These are phyloP conservation scores for Dendrobium officinale DNA, from an alignment of 106 monocot genomes.

Conservation along the genomic window DNA sequence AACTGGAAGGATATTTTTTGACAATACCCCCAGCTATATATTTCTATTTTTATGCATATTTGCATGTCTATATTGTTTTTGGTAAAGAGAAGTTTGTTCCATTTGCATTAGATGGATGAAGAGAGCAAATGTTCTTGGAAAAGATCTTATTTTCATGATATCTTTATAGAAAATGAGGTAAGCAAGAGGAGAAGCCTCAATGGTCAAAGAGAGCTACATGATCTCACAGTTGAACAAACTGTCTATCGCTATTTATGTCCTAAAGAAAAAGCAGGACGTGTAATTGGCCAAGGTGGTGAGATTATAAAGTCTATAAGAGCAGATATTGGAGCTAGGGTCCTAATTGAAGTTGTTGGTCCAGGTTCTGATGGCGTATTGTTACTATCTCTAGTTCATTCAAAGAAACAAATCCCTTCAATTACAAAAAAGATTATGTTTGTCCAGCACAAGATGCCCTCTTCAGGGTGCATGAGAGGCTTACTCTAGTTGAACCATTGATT, in stretches of 20 bases:
- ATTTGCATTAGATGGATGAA: not conserved
- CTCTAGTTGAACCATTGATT: conserved; percentile 20
- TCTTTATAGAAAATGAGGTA: conserved; percentile 26
- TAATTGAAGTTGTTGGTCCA: conserved; percentile 35
- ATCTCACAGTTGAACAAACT: conserved; percentile 31
- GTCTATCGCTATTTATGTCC: conserved; percentile 60
- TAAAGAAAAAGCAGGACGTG: conserved; percentile 33
- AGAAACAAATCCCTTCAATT: conserved; percentile 26
- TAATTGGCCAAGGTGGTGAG: conserved; percentile 63
- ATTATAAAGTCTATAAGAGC: conserved; percentile 47
- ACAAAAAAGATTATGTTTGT: conserved; percentile 36
- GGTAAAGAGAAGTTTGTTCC: not conserved
- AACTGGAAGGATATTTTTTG: not conserved
- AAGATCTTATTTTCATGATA: not conserved
- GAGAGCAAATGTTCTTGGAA: not conserved
- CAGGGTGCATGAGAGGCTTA: conserved; percentile 42
- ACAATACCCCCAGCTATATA: not conserved
- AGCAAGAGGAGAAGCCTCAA: conserved; percentile 48
- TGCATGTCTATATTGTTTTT: not conserved
- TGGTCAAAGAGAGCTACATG: conserved; percentile 30
- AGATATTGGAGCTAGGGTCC: conserved; percentile 43
- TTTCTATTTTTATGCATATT: not conserved
- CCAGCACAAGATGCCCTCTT: conserved; percentile 68
- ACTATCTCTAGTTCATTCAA: conserved; percentile 43
- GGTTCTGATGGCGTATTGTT: conserved; percentile 49